Evolutionary conservation across 371 early-diverging fungal genomes (phyloP).

Genomic region (Basidiobolus meristosporus): DNA sequence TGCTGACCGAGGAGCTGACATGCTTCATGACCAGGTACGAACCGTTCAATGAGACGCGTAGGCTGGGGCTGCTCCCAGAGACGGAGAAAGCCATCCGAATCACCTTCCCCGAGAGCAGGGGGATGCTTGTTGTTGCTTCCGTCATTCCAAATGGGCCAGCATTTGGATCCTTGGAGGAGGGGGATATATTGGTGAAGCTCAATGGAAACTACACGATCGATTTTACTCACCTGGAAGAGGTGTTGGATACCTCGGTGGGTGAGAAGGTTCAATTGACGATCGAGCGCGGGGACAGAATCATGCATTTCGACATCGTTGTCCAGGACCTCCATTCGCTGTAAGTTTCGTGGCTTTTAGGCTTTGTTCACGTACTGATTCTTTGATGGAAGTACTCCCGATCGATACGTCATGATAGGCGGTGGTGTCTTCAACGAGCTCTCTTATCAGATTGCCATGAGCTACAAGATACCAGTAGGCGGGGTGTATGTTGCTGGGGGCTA

Average conservation of each 20-base stretch:
- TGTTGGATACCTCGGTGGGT: conserved; percentile 56
- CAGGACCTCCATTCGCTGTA: conserved; percentile 51
- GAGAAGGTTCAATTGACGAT: conserved; percentile 34
- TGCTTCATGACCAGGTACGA: conserved; percentile 17
- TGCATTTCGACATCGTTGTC: conserved; percentile 31
- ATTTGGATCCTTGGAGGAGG: conserved; percentile 45
- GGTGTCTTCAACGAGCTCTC: conserved; percentile 60
- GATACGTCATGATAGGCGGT: conserved; percentile 73
- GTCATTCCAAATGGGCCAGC: conserved; percentile 78
- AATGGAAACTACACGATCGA: conserved; percentile 55
- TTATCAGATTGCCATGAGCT: conserved; percentile 70
- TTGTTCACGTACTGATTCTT: not conserved
- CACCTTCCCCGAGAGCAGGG: conserved; percentile 56
- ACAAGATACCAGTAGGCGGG: conserved; percentile 48
- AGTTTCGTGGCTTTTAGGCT: conserved; percentile 5
- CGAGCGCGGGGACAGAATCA: conserved; percentile 52
- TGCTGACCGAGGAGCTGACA: too few relatives aligned
- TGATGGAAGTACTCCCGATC: conserved; percentile 24
- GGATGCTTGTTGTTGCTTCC: conserved; percentile 65
- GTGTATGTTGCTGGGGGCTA: conserved; percentile 66
- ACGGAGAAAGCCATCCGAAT: conserved; percentile 55
- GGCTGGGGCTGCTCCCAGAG: conserved; percentile 39
- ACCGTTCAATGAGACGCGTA: conserved; percentile 53
- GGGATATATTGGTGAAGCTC: conserved; percentile 72
- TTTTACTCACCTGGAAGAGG: conserved; percentile 65